These are phyloP conservation scores for Penicillium herquei DNA, from an alignment of 495 filamentous ascomycete genomes.

Conservation along the genomic window DNA sequence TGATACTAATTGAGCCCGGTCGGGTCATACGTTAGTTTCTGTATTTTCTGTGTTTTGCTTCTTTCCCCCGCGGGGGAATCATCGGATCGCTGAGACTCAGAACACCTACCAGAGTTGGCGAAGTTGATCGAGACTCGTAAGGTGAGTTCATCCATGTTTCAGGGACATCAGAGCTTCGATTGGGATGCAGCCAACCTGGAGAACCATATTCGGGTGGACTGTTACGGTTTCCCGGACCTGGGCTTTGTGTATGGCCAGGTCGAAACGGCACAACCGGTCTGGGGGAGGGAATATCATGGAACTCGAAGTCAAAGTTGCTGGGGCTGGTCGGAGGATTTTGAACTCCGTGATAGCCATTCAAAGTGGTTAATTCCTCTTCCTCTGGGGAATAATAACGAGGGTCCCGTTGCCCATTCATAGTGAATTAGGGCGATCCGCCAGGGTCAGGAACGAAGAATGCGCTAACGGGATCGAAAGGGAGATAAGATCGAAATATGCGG, in stretches of 20 bases:
- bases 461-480: not conserved
- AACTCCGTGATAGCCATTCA: slow-evolving; percentile 14
- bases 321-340: slow-evolving; percentile 5
- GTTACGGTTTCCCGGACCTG: not conserved
- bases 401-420: slow-evolving; percentile 15
- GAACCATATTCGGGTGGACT: slow-evolving; percentile 21
- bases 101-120: slow-evolving; percentile 28
- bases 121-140: slow-evolving; percentile 29
- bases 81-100: no score
- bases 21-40: not conserved
- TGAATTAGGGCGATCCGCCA: slow-evolving; percentile 3
- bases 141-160: slow-evolving; percentile 21
- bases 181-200: slow-evolving; percentile 18
- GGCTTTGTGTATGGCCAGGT: slow-evolving; percentile 18
- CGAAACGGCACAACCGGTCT: slow-evolving; percentile 23
- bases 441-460: not conserved
- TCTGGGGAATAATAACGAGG: slow-evolving; percentile 9
- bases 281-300: slow-evolving; percentile 12
- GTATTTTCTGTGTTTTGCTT: no score
- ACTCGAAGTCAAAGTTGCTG: slow-evolving; percentile 18
- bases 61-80: no score
- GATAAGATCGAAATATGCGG: not conserved
- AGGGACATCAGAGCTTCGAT: slow-evolving; percentile 17
- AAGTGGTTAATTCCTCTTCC: slow-evolving; percentile 30
- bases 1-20: slow-evolving; percentile 13